phyloP scores from a whole-genome alignment of 2,329 filamentous ascomycete genomes.

The Helotiales sp. region DNA sequence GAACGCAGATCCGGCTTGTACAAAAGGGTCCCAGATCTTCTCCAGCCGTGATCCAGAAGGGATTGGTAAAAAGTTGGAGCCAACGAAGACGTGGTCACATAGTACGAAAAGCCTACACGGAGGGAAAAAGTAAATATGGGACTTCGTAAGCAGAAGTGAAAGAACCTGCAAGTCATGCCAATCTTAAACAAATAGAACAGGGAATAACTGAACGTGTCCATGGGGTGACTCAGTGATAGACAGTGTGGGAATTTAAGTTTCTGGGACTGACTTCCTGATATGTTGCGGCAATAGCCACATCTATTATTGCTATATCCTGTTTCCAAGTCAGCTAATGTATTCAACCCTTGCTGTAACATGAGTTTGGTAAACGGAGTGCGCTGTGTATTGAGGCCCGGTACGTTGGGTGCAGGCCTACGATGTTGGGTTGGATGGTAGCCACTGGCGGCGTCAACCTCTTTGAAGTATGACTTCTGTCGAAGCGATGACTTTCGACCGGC shows the following conservation, averaged over 20 bases:
- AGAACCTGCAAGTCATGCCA: slow-evolving; percentile 20
- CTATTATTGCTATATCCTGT: slow-evolving; percentile 38
- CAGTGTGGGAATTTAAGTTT: slow-evolving; percentile 31
- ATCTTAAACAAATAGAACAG: slow-evolving; percentile 5
- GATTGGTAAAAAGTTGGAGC: slow-evolving; percentile 71
- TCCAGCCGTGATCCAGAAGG: slow-evolving; percentile 78
- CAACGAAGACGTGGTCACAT: slow-evolving; percentile 65
- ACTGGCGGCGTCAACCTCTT: background rate
- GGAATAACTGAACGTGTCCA: background rate
- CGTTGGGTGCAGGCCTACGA: background rate
- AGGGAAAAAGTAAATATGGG: slow-evolving; percentile 32
- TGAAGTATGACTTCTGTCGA: too few species aligned
- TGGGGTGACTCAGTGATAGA: slow-evolving; percentile 17
- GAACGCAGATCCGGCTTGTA: slow-evolving; percentile 82
- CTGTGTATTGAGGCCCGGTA: background rate
- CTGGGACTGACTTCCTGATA: slow-evolving; percentile 40
- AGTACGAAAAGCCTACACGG: slow-evolving; percentile 70
- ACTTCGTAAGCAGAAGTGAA: background rate
- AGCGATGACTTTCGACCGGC: background rate
- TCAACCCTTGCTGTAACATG: slow-evolving; percentile 4
- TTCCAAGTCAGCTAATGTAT: slow-evolving; percentile 22
- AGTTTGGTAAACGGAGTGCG: background rate
- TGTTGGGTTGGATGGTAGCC: background rate
- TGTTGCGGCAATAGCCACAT: slow-evolving; percentile 41
- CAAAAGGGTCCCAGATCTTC: slow-evolving; percentile 71